These are phyloP conservation scores for Acacia confusa DNA, from an alignment of 306 rosid genomes.

Conservation along the genomic window DNA sequence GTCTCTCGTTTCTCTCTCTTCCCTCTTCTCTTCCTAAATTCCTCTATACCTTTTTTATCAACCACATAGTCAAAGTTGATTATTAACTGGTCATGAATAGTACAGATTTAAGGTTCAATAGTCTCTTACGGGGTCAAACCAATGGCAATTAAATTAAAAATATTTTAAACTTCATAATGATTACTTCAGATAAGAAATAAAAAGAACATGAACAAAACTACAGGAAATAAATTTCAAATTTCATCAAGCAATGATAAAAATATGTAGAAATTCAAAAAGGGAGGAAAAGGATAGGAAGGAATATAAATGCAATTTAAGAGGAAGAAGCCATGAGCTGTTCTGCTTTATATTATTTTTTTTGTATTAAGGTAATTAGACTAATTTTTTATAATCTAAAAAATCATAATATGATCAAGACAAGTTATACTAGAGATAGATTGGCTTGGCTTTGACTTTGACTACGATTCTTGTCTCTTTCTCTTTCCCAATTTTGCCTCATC, in stretches of 20 bases:
- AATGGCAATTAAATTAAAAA: neutral
- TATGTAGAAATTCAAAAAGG: neutral
- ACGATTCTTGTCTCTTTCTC: neutral
- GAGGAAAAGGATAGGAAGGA: neutral
- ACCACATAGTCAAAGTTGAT: neutral
- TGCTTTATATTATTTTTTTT: neutral
- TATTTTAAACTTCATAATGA: neutral
- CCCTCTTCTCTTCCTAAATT: too few relatives aligned
- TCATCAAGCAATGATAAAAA: neutral
- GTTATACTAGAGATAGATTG: neutral
- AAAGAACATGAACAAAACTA: neutral
- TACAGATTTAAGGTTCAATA: neutral
- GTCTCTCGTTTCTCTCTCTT: too few relatives aligned
- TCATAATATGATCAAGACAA: neutral
- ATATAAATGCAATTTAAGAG: neutral
- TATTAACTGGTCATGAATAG: neutral
- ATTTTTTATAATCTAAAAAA: neutral
- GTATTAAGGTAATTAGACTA: neutral
- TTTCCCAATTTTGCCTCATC: neutral
- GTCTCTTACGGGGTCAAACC: neutral
- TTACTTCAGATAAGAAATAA: neutral
- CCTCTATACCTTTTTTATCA: too few relatives aligned
- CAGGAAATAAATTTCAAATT: neutral
- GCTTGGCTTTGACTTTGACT: neutral
- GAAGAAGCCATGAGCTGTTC: neutral